Conservation (phyloP, 805 yeast species). For the Yarrowia hollandica region DNA sequence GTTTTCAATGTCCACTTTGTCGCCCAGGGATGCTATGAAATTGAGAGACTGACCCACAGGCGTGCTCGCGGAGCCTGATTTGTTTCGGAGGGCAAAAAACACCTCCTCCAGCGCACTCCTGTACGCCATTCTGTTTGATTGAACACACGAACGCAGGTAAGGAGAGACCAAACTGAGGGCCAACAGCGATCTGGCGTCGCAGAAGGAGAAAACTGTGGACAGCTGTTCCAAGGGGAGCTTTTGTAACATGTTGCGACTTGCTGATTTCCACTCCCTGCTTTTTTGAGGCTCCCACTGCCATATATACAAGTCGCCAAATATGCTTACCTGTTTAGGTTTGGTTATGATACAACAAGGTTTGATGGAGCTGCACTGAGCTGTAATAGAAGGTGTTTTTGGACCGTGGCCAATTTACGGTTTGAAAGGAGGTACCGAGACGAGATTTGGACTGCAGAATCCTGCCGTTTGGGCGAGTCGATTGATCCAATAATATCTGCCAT, state of each 20-base stretch:
- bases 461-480: no score
- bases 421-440: no score
- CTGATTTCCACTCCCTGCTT: neutral
- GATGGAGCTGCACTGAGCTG: no score
- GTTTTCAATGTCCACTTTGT: neutral
- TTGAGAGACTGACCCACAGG: neutral
- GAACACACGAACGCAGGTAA: constrained; percentile 6
- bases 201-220: neutral
- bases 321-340: no score
- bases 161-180: constrained; percentile 1
- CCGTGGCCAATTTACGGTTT: no score
- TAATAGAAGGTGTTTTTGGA: no score
- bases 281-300: neutral
- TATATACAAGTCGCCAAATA: neutral
- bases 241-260: neutral
- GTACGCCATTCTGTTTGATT: neutral
- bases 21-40: constrained; percentile 1
- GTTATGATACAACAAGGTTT: no score
- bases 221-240: constrained; percentile 8
- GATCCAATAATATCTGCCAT: neutral
- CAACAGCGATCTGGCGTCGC: neutral
- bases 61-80: neutral
- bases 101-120: neutral
- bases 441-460: no score
- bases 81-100: neutral